Evolutionary conservation across 176 grass and related monocot species (phyloP).

Genomic region (Aegilops bicornis): DNA sequence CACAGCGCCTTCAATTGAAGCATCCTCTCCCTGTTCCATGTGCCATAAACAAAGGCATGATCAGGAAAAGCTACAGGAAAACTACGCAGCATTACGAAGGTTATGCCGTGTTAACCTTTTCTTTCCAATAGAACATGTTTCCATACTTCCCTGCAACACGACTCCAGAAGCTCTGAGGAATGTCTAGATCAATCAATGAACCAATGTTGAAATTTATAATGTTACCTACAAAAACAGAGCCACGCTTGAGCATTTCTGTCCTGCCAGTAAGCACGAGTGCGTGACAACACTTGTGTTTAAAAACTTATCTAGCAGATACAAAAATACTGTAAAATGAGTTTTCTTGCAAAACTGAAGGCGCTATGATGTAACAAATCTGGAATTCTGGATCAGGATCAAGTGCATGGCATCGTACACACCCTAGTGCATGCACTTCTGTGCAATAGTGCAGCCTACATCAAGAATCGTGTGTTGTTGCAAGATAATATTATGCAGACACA

Average conservation of each 20-base stretch:
- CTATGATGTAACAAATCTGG: neutral
- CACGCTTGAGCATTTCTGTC: neutral
- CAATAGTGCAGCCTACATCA: neutral
- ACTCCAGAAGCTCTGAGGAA: constrained; percentile 90
- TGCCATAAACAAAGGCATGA: constrained; percentile 13
- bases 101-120: constrained; percentile 42
- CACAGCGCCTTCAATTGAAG: constrained; percentile 89
- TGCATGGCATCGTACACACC: neutral
- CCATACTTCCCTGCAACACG: constrained; percentile 85
- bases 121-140: constrained; percentile 99
- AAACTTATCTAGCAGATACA: neutral
- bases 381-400: neutral
- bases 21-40: constrained; percentile 79
- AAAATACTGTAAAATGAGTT: neutral
- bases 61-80: neutral
- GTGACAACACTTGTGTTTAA: neutral
- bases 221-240: constrained; percentile 52
- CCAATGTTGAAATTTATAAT: constrained; percentile 97
- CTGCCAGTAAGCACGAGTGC: constrained; percentile 2
- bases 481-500: neutral
- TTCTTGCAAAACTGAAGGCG: neutral
- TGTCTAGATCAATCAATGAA: constrained; percentile 78
- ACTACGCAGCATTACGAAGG: neutral
- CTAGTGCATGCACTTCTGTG: neutral
- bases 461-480: neutral